Base-by-base conservation (phyloP, 306 rosid genomes). In the Lupinus albus region DNA sequence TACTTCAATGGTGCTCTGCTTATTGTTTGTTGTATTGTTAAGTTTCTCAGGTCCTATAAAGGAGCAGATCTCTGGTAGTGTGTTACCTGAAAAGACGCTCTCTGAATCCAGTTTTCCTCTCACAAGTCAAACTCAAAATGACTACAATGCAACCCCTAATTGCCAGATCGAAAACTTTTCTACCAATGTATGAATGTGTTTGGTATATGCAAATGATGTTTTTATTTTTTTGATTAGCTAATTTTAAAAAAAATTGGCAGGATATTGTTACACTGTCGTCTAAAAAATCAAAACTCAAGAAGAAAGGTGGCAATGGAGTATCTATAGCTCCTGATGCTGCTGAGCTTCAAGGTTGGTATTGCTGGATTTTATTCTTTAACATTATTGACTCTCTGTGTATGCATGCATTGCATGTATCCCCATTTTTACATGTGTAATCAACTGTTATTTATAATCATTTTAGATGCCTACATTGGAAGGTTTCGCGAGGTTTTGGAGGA, bases 31-130 rank as follows among this genome's bases (percentile, higher is more conserved):
- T 90, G 91, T 77, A 80, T 84, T 88, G 95, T 86, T 94, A 94
- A 94, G 99, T 94, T 86, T 88, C 96, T 85, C 99, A 88, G 99
- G 99, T 94, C 97, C 87, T 76, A 79, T 88, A 73, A 79, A 81
- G 87, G 96, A 85, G 88, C 91, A 85, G 77, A 71, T 90, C 81
- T 84, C 84, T 73, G 68, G 79, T 74, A 79, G 82, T 76, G 79
- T 71, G 15, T 78, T 76, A 64, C 72, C 84, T 78, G 96, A 94
- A 75, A 88, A 83, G 81, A 86, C 77, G 86, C 72, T 67, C 51
- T 69, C 38, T 58, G 88, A 88, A 74, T 76, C 87, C 42, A 84
- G 61, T 62, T 18, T 75, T 48, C 82, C 84, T 56, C 20, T 58
- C 71, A 64, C 81, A 74, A 83, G 81, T 65, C 91, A 72, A 75